Percentiles rank a stretch among this genome's conserved stretches.
Conservation (phyloP, 345 rosid genomes). For the Heritiera fomes region DNA sequence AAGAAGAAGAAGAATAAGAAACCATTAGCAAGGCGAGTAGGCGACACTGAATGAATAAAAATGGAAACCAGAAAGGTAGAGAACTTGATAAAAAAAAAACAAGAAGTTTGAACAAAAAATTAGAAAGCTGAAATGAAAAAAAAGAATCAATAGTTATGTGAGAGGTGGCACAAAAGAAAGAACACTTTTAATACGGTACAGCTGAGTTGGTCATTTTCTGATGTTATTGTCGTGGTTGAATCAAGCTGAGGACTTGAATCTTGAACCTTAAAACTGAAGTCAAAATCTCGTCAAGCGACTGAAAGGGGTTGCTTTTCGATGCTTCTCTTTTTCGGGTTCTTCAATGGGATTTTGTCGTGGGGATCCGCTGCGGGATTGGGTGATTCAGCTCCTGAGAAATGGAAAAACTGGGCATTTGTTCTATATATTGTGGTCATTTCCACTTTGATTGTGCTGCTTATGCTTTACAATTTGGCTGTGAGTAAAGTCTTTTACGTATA, state of each 20-base stretch:
- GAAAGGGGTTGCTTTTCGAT: conserved; percentile 45
- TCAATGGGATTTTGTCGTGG: conserved; percentile 33
- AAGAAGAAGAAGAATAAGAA: too few species aligned
- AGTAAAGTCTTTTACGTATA: conserved; percentile 61
- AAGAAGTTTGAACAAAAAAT: too few species aligned
- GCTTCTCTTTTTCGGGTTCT: conserved; percentile 32
- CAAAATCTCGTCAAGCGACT: conserved; percentile 45
- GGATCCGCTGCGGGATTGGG: conserved; percentile 21
- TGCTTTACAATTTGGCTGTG: conserved; percentile 49
- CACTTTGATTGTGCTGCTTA: conserved; percentile 31
- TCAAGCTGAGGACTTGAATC: conserved; percentile 66
- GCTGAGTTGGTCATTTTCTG: conserved; percentile 53
- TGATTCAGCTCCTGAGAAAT: conserved; percentile 20
- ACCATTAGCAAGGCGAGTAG: too few species aligned
- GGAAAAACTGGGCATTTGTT: conserved; percentile 49
- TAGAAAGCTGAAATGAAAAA: too few species aligned
- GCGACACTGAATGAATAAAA: too few species aligned
- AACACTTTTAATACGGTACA: too few species aligned
- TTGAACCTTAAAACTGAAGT: conserved; percentile 65
- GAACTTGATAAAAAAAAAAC: too few species aligned
- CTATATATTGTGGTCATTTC: conserved; percentile 47
- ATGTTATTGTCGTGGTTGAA: conserved; percentile 63
- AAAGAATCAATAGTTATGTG: too few species aligned
- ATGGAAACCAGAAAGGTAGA: too few species aligned
- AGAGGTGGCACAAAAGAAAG: too few species aligned